Base-by-base conservation (phyloP, 306 rosid genomes). In the Cyclanthera cordifolia region DNA sequence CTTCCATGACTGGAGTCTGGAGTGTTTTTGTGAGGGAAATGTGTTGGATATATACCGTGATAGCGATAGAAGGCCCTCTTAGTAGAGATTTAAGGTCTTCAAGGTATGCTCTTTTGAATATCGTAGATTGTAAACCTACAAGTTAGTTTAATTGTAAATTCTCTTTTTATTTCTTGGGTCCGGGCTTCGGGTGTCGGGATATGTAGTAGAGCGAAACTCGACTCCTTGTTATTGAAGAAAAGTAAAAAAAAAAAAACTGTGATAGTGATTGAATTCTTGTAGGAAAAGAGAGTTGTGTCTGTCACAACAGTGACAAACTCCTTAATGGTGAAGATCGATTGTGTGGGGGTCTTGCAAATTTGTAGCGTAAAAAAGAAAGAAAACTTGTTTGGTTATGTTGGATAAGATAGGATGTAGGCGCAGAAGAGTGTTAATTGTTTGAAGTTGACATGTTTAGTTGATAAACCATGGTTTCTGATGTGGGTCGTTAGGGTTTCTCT, bases 401-500 rank as follows among this genome's bases (percentile, higher is more conserved):
- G 52, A 64, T 64, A 43, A 64, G 70, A 64, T 20, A 43, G 34
- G 27, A 43, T 41, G 70, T 64, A 63, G 69, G 69, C 69, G 21
- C 19, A 63, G 12, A 39, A 59, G 52, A 63, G 52, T 39, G 49
- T 37, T 61, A 19, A 37, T 61, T 17, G 68, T 9, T 61, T 39
- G 50, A 61, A 61, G 69, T 37, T 10, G 49, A 37, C 51, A 20
- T 4, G 48, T 21, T 41, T 20, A 63, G 68, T 61, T 20, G 49
- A 61, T 61, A 37, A 34, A 61, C 49, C 50, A 4, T 61, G 49
- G 68, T 43, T 63, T 63, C 30, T 63, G 30, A 39, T 43, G 13
- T 41, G 12, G 52, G 20, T 41, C 17, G 66, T 63, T 41, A 21
- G 53, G 67, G n/a, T 59, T 43, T 43, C 52, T 64, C 30, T 64